Conservation (phyloP, 164 flowering plant species). For the Aristolochia contorta region DNA sequence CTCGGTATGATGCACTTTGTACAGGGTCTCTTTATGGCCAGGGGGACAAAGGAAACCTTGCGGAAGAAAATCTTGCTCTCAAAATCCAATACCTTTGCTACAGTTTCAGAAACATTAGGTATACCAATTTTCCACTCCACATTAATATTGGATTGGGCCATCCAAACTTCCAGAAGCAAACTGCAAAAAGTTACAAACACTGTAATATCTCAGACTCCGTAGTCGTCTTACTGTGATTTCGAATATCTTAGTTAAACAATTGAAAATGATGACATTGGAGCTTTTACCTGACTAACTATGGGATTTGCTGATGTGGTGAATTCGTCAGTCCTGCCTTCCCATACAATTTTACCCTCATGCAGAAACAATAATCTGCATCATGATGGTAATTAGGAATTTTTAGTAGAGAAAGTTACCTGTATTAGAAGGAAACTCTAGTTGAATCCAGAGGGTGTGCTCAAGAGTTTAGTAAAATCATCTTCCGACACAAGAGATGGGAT, state of each 20-base stretch:
- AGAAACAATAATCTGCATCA: constrained; percentile 70
- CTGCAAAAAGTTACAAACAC: constrained; percentile 26
- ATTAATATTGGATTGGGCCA: constrained; percentile 79
- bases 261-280: background rate
- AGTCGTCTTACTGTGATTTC: background rate
- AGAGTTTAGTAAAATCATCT: background rate
- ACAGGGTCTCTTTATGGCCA: no score
- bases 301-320: constrained; percentile 72
- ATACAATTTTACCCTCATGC: constrained; percentile 73
- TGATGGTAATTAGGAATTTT: no score
- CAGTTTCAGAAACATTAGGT: no score
- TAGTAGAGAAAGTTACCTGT: no score
- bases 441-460: background rate
- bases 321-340: constrained; percentile 91
- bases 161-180: constrained; percentile 96
- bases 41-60: no score
- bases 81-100: no score
- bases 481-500: background rate
- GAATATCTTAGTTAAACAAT: background rate
- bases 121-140: no score
- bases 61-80: no score
- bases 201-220: background rate
- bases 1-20: no score
- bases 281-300: constrained; percentile 76
- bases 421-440: no score